Evolutionary conservation across 1,284 basidiomycete genomes (phyloP).

Genomic region (Microbotryum saponariae): DNA sequence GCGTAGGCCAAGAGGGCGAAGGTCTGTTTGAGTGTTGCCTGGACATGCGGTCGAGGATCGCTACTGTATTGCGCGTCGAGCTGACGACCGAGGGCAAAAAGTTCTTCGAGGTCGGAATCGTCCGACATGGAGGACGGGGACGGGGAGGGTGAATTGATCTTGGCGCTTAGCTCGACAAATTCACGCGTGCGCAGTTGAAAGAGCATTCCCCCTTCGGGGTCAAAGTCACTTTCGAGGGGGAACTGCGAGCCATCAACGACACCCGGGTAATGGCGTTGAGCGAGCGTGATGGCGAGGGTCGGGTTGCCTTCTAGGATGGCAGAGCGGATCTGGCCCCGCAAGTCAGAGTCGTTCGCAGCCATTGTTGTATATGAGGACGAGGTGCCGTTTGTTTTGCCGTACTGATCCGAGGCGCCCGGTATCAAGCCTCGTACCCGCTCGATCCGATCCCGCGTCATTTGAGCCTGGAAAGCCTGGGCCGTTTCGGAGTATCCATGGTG

Average conservation of each 20-base stretch:
- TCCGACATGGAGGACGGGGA: constrained; percentile 45
- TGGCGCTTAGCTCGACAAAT: constrained; percentile 59
- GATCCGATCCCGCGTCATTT: constrained; percentile 12
- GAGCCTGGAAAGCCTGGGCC: constrained; percentile 10
- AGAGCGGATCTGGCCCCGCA: constrained; percentile 10
- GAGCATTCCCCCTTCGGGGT: constrained; percentile 4
- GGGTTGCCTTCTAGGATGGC: constrained; percentile 8
- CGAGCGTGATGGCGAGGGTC: constrained; percentile 4
- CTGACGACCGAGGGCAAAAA: constrained; percentile 60
- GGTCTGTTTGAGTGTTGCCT: constrained; percentile 58
- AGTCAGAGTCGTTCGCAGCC: neutral
- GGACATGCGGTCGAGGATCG: constrained; percentile 55
- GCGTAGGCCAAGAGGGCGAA: constrained; percentile 67
- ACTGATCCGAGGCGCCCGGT: neutral
- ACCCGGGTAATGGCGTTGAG: constrained; percentile 12
- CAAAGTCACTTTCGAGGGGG: neutral
- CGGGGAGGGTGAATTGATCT: constrained; percentile 20
- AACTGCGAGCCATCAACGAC: constrained; percentile 1
- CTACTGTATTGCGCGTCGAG: constrained; percentile 59
- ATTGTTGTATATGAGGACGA: neutral
- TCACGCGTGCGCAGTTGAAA: constrained; percentile 45
- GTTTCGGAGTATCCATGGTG: constrained; percentile 27
- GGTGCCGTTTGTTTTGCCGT: neutral
- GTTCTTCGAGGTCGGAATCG: constrained; percentile 49
- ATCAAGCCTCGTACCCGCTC: constrained; percentile 13